Conservation (phyloP, 2,329 filamentous ascomycete genomes). For the Stachybotrys chartarum region DNA sequence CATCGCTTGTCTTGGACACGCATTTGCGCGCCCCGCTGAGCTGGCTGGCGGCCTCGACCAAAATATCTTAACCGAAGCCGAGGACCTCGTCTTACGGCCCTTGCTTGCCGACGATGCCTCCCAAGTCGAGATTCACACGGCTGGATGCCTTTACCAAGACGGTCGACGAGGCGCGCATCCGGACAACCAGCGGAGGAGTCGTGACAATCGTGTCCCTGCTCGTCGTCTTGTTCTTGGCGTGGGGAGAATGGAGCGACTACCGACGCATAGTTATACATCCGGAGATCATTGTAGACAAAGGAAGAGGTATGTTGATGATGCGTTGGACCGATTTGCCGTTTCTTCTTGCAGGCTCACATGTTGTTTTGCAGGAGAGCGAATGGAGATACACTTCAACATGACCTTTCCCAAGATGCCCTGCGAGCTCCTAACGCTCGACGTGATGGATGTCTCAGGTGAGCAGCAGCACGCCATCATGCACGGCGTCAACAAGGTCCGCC, state of each 20-base stretch:
- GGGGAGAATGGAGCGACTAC: conserved; percentile 96
- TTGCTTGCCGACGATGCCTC: conserved; percentile 54
- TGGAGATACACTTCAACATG: conserved; percentile 98
- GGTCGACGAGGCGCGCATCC: conserved; percentile 92
- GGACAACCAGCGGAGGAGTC: conserved; percentile 90
- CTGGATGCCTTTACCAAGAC: conserved; percentile 99
- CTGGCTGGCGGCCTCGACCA: neutral
- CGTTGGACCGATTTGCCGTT: neutral
- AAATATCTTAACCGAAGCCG: conserved; percentile 3
- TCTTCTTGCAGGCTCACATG: conserved; percentile 12
- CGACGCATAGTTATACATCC: conserved; percentile 78
- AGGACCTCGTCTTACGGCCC: neutral
- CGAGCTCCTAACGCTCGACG: conserved; percentile 90
- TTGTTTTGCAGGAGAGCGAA: conserved; percentile 67
- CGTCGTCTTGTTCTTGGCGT: conserved; percentile 79
- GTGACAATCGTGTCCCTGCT: conserved; percentile 89
- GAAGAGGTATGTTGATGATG: conserved; percentile 58
- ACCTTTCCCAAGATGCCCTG: conserved; percentile 92
- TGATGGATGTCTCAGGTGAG: conserved; percentile 98
- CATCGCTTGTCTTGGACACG: neutral
- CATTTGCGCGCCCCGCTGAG: neutral
- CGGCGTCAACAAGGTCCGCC: conserved; percentile 83
- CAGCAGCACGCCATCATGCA: conserved; percentile 92
- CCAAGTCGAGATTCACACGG: conserved; percentile 90
- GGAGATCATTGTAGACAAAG: conserved; percentile 93